phyloP scores from a whole-genome alignment of 345 rosid genomes.

The Sisymbrium altissimum region DNA sequence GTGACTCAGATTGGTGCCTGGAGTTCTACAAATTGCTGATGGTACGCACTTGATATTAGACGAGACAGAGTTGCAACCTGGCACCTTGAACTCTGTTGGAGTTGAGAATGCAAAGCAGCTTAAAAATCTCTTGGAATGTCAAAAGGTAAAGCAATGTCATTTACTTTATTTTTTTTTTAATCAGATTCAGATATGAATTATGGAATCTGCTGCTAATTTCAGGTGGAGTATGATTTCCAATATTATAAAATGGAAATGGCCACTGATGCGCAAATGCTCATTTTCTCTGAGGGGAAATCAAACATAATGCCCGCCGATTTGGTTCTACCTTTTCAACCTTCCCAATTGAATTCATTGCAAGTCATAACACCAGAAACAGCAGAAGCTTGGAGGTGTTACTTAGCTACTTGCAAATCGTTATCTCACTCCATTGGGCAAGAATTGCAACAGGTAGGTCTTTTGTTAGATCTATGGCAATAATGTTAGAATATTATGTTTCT shows the following conservation, averaged over 20 bases:
- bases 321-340: conserved; percentile 75
- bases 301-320: conserved; percentile 82
- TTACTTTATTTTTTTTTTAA: not conserved
- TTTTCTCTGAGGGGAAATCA: conserved; percentile 82
- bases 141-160: conserved; percentile 51
- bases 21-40: conserved; percentile 73
- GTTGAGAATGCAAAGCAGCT: conserved; percentile 70
- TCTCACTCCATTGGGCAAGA: conserved; percentile 68
- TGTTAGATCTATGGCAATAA: not conserved
- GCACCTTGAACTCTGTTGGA: conserved; percentile 74
- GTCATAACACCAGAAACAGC: conserved; percentile 42
- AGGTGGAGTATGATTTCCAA: conserved; percentile 88
- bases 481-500: not conserved
- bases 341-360: conserved; percentile 38
- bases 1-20: conserved; percentile 59
- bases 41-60: conserved; percentile 75
- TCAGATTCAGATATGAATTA: not conserved
- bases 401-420: conserved; percentile 67
- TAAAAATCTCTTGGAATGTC: conserved; percentile 60
- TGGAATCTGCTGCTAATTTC: conserved; percentile 21
- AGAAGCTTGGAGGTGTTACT: conserved; percentile 87
- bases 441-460: conserved; percentile 59
- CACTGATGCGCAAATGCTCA: conserved; percentile 73
- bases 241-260: conserved; percentile 87
- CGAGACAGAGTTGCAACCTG: conserved; percentile 74